Evolutionary conservation across 2,329 filamentous ascomycete genomes (phyloP).

Genomic region (Diplodia corticola): DNA sequence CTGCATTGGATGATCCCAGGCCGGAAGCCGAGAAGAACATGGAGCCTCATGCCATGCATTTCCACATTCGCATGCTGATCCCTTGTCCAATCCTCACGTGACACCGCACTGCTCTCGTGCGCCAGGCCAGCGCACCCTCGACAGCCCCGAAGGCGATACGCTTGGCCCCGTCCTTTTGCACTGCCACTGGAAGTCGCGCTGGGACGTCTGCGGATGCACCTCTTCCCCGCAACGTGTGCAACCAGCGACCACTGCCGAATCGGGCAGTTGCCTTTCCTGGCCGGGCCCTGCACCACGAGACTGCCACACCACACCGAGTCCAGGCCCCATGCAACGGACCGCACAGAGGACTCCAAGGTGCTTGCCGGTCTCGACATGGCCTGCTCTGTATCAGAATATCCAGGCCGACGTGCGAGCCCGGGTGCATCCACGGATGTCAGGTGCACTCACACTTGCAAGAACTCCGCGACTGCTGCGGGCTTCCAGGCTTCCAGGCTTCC

Average conservation of each 20-base stretch:
- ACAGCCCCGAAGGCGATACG: no score
- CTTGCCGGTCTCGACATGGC: background rate
- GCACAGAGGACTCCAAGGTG: background rate
- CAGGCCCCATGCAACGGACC: background rate
- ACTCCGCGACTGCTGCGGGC: background rate
- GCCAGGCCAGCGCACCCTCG: no score
- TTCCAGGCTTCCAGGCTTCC: background rate
- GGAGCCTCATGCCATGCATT: no score
- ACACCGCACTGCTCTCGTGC: no score
- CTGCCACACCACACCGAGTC: background rate
- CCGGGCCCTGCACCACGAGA: background rate
- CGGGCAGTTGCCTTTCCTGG: background rate
- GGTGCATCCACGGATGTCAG: background rate
- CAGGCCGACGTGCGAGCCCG: background rate
- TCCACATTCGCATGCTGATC: no score
- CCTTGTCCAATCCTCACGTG: no score
- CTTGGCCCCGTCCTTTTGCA: no score
- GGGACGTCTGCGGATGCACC: no score
- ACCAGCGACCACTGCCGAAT: background rate
- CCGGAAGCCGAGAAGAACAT: background rate
- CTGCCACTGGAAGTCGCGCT: no score
- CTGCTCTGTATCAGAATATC: background rate
- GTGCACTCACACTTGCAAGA: background rate
- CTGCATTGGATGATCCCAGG: no score
- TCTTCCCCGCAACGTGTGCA: no score